phyloP scores from a whole-genome alignment of 2,329 filamentous ascomycete genomes.

The Chaetomium globosum region DNA sequence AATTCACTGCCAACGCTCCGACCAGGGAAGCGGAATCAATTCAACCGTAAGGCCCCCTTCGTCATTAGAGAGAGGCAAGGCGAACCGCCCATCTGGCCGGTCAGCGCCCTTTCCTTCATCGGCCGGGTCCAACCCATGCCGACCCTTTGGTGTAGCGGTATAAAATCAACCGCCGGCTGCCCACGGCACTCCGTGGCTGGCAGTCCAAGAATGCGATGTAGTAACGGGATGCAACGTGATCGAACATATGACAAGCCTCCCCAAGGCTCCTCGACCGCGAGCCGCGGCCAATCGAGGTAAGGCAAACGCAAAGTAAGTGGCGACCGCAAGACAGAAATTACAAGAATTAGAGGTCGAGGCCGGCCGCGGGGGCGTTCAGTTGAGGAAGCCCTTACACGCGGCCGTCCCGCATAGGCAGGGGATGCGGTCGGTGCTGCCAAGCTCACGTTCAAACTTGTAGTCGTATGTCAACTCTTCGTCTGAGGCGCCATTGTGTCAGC shows the following conservation, averaged over 20 bases:
- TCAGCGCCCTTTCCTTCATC: not conserved
- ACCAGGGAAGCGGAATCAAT: not conserved
- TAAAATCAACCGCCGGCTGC: not conserved
- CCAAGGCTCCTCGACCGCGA: not conserved
- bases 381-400: conserved; percentile 98
- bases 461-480: conserved; percentile 99
- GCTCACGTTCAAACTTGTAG: conserved; percentile 99
- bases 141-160: not conserved
- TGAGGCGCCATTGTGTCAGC: conserved; percentile 46
- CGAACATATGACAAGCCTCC: not conserved
- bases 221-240: not conserved
- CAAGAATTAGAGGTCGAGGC: not conserved
- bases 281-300: not conserved
- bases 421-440: conserved; percentile 91
- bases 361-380: conserved; percentile 56
- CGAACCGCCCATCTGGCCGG: not conserved
- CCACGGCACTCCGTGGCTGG: not conserved
- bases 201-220: not conserved
- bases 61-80: not conserved
- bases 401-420: conserved; percentile 95
- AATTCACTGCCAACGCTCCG: conserved; percentile 18
- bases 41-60: not conserved
- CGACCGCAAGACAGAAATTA: conserved; percentile 8
- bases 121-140: not conserved
- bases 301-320: not conserved